A percentile compares a stretch with the other conserved stretches of the same genome.
phyloP scores from a whole-genome alignment of 2,329 filamentous ascomycete species.

The Colletotrichum orchidophilum region DNA sequence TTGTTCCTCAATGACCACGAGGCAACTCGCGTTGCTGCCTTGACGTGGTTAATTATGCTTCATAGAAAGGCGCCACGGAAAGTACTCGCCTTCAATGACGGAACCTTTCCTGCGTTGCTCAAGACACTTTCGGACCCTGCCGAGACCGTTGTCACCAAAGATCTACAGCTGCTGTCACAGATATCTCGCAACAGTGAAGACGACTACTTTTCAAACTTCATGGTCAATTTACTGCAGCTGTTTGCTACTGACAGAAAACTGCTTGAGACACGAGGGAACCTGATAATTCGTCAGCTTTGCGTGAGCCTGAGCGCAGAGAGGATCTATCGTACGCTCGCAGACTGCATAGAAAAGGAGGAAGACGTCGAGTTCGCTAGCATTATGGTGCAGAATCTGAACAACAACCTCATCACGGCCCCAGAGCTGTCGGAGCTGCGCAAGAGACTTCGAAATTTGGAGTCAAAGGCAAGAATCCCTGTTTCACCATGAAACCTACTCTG shows the following conservation, averaged over 20 bases:
- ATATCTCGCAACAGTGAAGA: conserved; percentile 97
- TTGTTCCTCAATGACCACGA: conserved; percentile 98
- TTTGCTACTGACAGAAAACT: conserved; percentile 94
- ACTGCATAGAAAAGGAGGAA: conserved; percentile 97
- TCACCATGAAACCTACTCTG: not conserved
- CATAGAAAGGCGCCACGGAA: conserved; percentile 94
- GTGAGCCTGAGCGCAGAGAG: conserved; percentile 91
- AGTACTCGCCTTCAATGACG: conserved; percentile 94
- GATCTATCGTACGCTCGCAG: conserved; percentile 94
- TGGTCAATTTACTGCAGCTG: conserved; percentile 94
- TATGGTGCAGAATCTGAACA: conserved; percentile 99
- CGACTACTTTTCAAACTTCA: conserved; percentile 97
- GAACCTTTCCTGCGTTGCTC: conserved; percentile 92
- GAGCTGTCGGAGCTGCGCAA: conserved; percentile 92
- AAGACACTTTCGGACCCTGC: conserved; percentile 97
- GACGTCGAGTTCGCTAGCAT: conserved; percentile 99
- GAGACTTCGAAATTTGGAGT: conserved; percentile 88
- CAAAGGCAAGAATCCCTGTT: conserved; percentile 63
- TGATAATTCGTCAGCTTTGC: conserved; percentile 96
- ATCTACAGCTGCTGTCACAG: conserved; percentile 91
- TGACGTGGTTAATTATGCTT: conserved; percentile 98
- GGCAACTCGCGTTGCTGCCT: conserved; percentile 89
- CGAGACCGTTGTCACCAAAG: conserved; percentile 94
- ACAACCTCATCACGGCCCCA: conserved; percentile 97
- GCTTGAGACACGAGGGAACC: conserved; percentile 90